Evolutionary conservation across 2,329 filamentous ascomycete genomes (phyloP).

Genomic region (Diatrype stigma): DNA sequence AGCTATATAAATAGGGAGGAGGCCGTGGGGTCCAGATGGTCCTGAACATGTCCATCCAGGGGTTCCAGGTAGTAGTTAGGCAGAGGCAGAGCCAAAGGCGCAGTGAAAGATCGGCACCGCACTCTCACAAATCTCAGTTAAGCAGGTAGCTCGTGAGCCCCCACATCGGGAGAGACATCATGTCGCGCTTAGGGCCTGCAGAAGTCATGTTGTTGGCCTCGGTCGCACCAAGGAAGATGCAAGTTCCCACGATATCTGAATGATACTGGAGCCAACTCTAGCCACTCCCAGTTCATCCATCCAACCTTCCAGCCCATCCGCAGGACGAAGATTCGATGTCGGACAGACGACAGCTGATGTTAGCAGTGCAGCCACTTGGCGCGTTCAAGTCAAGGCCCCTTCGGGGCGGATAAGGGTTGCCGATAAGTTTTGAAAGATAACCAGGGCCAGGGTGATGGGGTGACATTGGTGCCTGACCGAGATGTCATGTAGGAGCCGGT

Average conservation of each 20-base stretch:
- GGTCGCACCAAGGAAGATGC: constrained; percentile 9
- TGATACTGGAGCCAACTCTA: constrained; percentile 8
- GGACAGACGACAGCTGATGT: neutral
- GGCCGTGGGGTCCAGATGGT: constrained; percentile 6
- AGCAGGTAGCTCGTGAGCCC: constrained; percentile 6
- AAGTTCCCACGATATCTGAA: constrained; percentile 10
- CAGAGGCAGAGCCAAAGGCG: constrained; percentile 7
- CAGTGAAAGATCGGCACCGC: neutral
- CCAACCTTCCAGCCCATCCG: too few species aligned
- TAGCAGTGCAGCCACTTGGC: neutral
- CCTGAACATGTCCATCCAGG: constrained; percentile 3
- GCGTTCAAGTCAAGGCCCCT: neutral
- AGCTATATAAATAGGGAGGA: constrained; percentile 1
- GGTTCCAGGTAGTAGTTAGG: constrained; percentile 7
- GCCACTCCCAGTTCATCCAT: too few species aligned
- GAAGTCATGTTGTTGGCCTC: constrained; percentile 7
- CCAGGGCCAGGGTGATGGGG: neutral
- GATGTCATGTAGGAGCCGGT: neutral
- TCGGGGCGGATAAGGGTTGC: neutral
- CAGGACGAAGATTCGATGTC: neutral
- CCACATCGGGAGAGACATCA: constrained; percentile 16
- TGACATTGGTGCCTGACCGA: neutral
- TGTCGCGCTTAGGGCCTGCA: constrained; percentile 10
- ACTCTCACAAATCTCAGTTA: constrained; percentile 10
- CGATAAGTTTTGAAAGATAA: neutral